A percentile compares a stretch with the other conserved stretches of the same genome.
Conservation (phyloP, 1,284 basidiomycete genomes). For the Farysia itapuensis region DNA sequence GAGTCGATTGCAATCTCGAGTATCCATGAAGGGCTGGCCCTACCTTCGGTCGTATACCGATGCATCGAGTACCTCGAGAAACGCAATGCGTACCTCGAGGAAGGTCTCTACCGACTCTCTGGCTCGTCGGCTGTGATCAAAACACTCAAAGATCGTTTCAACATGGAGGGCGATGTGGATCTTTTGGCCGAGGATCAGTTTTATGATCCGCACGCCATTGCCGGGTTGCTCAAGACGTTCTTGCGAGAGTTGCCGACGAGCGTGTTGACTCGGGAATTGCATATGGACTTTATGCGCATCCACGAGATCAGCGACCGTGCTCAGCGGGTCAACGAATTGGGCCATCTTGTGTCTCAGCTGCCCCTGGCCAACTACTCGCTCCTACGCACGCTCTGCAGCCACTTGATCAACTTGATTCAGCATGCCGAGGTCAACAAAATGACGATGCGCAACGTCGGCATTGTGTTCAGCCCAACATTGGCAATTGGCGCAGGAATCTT, state of each 20-base stretch:
- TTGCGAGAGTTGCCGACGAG: slow-evolving; percentile 52
- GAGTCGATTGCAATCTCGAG: slow-evolving; percentile 85
- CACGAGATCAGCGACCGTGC: slow-evolving; percentile 79
- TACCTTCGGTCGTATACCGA: slow-evolving; percentile 92
- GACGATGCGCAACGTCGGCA: slow-evolving; percentile 97
- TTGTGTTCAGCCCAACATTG: slow-evolving; percentile 69
- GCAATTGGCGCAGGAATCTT: slow-evolving; percentile 54
- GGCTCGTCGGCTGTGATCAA: slow-evolving; percentile 77
- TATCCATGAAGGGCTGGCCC: slow-evolving; percentile 70
- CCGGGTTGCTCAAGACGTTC: slow-evolving; percentile 56
- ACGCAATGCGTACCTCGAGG: slow-evolving; percentile 89
- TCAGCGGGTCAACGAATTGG: slow-evolving; percentile 83
- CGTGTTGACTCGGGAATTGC: slow-evolving; percentile 50
- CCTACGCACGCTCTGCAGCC: slow-evolving; percentile 87
- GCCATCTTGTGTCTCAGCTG: slow-evolving; percentile 78
- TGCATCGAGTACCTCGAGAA: slow-evolving; percentile 66
- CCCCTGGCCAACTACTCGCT: slow-evolving; percentile 92
- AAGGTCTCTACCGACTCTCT: slow-evolving; percentile 88
- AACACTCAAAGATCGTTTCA: slow-evolving; percentile 87
- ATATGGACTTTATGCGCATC: slow-evolving; percentile 52
- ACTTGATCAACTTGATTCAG: slow-evolving; percentile 91
- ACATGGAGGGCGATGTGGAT: slow-evolving; percentile 64
- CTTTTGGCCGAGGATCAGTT: slow-evolving; percentile 43
- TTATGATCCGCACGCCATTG: slow-evolving; percentile 54
- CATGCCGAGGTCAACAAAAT: slow-evolving; percentile 92